phyloP scores from a whole-genome alignment of 1,284 basidiomycete genomes.

The Puccinia triticina region DNA sequence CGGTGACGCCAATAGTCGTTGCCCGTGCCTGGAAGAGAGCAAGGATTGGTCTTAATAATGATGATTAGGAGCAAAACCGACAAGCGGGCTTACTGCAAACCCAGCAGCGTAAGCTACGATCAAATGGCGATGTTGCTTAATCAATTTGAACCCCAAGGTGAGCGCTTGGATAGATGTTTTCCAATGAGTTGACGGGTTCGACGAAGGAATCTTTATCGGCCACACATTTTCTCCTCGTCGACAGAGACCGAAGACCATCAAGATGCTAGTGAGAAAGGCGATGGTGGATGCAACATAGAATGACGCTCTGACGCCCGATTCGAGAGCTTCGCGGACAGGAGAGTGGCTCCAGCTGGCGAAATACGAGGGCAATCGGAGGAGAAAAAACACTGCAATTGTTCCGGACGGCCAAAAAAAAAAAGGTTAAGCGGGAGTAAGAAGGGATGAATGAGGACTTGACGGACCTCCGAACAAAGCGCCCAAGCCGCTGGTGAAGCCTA shows the following conservation, averaged over 20 bases:
- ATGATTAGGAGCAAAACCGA: not conserved
- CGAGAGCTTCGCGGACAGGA: not conserved
- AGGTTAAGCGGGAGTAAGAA: not conserved
- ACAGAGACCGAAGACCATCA: slow-evolving; percentile 28
- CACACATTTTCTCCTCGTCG: slow-evolving; percentile 22
- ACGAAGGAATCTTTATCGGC: not conserved
- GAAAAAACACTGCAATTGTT: slow-evolving; percentile 16
- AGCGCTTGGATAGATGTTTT: slow-evolving; percentile 15
- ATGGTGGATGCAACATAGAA: slow-evolving; percentile 28
- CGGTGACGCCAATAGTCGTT: slow-evolving; percentile 32
- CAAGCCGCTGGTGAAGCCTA: slow-evolving; percentile 28
- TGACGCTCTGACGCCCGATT: not conserved
- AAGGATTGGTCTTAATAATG: not conserved
- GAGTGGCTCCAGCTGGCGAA: slow-evolving; percentile 9
- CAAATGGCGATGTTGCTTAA: slow-evolving; percentile 11
- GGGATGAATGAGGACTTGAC: not conserved
- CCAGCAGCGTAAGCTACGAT: slow-evolving; percentile 36
- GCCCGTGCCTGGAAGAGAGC: slow-evolving; percentile 18
- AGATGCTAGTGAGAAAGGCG: slow-evolving; percentile 15
- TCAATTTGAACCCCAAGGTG: slow-evolving; percentile 23
- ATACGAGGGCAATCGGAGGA: slow-evolving; percentile 20
- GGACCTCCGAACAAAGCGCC: slow-evolving; percentile 33
- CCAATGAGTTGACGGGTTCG: not conserved
- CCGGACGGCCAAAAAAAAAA: not conserved
- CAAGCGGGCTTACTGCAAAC: slow-evolving; percentile 22